Conservation (phyloP, 495 filamentous ascomycete genomes). For the Tuber umbilicatum region DNA sequence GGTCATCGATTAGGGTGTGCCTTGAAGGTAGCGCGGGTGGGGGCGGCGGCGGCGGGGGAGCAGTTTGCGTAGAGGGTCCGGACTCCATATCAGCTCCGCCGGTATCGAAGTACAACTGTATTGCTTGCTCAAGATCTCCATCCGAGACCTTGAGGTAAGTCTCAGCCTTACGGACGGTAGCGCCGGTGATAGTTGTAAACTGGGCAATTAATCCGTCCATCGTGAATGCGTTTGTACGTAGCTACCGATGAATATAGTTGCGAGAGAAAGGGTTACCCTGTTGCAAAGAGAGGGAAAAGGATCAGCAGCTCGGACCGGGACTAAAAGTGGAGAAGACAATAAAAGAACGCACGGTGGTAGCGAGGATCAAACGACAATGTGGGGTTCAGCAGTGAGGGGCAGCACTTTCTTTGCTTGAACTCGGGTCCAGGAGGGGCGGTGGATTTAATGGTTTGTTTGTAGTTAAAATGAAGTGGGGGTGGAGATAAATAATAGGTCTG, state of each 20-base stretch:
- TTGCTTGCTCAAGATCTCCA: slow-evolving; percentile 72
- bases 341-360: not conserved
- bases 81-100: slow-evolving; percentile 55
- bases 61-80: slow-evolving; percentile 43
- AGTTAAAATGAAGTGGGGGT: not conserved
- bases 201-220: slow-evolving; percentile 59
- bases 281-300: not conserved
- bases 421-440: not conserved
- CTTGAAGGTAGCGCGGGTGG: slow-evolving; percentile 21
- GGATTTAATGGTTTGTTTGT: not conserved
- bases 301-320: not conserved
- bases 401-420: slow-evolving; percentile 2
- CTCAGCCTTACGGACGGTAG: slow-evolving; percentile 48
- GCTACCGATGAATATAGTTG: not conserved
- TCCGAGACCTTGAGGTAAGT: slow-evolving; percentile 76
- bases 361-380: not conserved
- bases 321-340: not conserved
- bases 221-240: slow-evolving; percentile 10
- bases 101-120: slow-evolving; percentile 83
- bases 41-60: slow-evolving; percentile 43
- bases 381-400: slow-evolving; percentile 4
- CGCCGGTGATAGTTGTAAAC: slow-evolving; percentile 65
- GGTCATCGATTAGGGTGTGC: not conserved
- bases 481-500: not conserved
- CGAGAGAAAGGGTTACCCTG: not conserved